Evolutionary conservation across 2,329 filamentous ascomycete genomes (phyloP).

Genomic region (Fusarium dlaminii): DNA sequence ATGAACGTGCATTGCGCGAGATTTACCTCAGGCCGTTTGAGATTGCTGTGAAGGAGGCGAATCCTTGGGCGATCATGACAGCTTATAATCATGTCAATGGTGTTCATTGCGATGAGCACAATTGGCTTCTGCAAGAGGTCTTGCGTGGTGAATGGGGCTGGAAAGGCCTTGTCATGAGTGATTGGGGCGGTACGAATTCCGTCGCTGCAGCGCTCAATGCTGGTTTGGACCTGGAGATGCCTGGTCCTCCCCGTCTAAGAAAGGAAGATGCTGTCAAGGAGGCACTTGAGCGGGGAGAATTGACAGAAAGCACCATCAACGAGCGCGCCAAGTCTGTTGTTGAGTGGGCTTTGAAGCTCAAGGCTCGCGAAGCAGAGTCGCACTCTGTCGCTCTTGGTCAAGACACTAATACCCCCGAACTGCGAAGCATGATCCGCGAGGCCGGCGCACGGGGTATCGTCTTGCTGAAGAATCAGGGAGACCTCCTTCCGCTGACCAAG

Average conservation of each 20-base stretch:
- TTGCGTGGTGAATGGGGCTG: slow-evolving; percentile 57
- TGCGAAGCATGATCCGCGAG: slow-evolving; percentile 37
- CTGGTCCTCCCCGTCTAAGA: slow-evolving; percentile 45
- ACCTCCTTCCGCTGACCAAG: slow-evolving; percentile 60
- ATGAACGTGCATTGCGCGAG: slow-evolving; percentile 46
- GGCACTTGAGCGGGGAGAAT: slow-evolving; percentile 32
- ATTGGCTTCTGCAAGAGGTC: slow-evolving; percentile 50
- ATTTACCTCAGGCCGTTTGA: slow-evolving; percentile 58
- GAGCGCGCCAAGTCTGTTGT: slow-evolving; percentile 45
- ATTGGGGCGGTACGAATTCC: slow-evolving; percentile 54
- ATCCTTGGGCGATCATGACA: slow-evolving; percentile 57
- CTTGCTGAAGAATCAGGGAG: slow-evolving; percentile 69
- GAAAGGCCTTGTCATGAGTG: slow-evolving; percentile 57
- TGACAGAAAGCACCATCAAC: slow-evolving; percentile 39
- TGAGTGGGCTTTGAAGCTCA: slow-evolving; percentile 42
- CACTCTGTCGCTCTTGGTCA: not conserved
- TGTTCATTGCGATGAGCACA: slow-evolving; percentile 53
- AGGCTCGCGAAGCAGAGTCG: slow-evolving; percentile 25
- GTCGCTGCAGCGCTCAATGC: slow-evolving; percentile 46
- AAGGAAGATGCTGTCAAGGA: slow-evolving; percentile 38
- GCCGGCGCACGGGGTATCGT: slow-evolving; percentile 62
- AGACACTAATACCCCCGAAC: slow-evolving; percentile 37
- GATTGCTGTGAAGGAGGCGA: slow-evolving; percentile 53
- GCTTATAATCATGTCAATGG: slow-evolving; percentile 59
- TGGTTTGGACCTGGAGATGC: slow-evolving; percentile 50